These are phyloP conservation scores for Cucumis melo DNA, from an alignment of 306 rosid genomes.

Conservation along the genomic window DNA sequence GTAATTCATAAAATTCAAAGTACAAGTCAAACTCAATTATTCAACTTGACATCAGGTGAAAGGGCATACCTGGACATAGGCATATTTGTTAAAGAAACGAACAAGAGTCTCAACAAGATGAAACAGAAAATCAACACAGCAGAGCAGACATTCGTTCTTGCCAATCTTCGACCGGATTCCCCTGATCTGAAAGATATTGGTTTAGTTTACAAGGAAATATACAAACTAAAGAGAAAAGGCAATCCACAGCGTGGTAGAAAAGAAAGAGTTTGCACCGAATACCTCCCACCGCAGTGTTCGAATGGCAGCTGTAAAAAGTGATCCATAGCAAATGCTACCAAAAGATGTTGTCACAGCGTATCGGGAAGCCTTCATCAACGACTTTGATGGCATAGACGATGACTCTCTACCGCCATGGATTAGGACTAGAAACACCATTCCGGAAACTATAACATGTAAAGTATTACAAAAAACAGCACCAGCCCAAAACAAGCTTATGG, in stretches of 20 bases:
- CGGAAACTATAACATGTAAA: constrained; percentile 85
- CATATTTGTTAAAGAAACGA: constrained; percentile 94
- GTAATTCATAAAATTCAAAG: no score
- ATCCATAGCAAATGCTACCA: constrained; percentile 97
- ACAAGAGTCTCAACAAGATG: constrained; percentile 96
- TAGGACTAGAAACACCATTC: constrained; percentile 76
- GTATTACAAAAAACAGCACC: constrained; percentile 93
- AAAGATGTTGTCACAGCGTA: constrained; percentile 85
- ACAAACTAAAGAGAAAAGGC: not conserved
- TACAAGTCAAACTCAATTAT: not conserved
- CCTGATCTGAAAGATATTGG: constrained; percentile 43
- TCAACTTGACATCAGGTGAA: not conserved
- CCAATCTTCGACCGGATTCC: constrained; percentile 93
- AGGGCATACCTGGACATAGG: constrained; percentile 78
- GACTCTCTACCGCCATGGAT: constrained; percentile 66
- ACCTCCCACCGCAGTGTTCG: constrained; percentile 95
- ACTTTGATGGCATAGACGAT: constrained; percentile 43
- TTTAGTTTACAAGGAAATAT: not conserved
- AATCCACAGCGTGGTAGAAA: not conserved
- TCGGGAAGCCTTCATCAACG: constrained; percentile 52
- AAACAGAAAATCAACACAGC: constrained; percentile 94
- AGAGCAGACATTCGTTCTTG: constrained; percentile 82
- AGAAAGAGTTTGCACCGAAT: not conserved
- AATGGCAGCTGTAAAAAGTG: constrained; percentile 93
- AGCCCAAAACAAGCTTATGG: constrained; percentile 94